Evolutionary conservation across 2,329 filamentous ascomycete genomes (phyloP).

Genomic region (Gnomoniopsis smithogilvyi): DNA sequence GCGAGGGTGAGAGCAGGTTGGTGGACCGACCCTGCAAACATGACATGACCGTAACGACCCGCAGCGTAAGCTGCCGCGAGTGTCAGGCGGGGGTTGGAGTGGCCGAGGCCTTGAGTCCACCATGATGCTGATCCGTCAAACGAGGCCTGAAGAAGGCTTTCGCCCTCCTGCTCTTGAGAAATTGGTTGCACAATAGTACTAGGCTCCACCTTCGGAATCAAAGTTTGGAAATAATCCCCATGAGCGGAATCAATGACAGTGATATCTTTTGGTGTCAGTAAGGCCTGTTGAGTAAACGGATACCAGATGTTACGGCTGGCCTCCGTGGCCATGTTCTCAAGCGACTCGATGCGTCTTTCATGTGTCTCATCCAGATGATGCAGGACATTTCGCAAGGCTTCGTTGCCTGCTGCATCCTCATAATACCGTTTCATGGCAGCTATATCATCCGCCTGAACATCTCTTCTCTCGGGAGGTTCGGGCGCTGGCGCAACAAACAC

Average conservation of each 20-base stretch:
- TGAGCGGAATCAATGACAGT: constrained; percentile 76
- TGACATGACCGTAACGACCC: constrained; percentile 81
- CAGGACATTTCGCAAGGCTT: constrained; percentile 35
- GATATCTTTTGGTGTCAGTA: constrained; percentile 59
- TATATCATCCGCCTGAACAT: neutral
- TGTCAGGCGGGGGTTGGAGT: constrained; percentile 68
- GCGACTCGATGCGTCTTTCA: constrained; percentile 48
- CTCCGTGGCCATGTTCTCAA: constrained; percentile 59
- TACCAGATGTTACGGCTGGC: constrained; percentile 75
- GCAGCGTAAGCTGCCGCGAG: constrained; percentile 78
- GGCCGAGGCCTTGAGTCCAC: constrained; percentile 88
- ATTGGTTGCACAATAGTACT: too few species aligned
- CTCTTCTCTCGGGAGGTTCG: neutral
- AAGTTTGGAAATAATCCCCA: constrained; percentile 73
- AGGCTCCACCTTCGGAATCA: neutral
- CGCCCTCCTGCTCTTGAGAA: neutral
- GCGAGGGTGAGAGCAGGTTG: constrained; percentile 71
- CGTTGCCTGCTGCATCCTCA: neutral
- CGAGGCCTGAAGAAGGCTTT: constrained; percentile 54
- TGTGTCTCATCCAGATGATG: constrained; percentile 52
- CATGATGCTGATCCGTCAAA: constrained; percentile 86
- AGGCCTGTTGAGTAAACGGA: constrained; percentile 78
- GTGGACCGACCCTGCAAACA: constrained; percentile 81
- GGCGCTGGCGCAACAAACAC: neutral
- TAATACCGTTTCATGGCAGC: neutral